A percentile compares a stretch with the other conserved stretches of the same genome.
Conservation (phyloP, 2,329 filamentous ascomycete species). For the Gaeumannomyces sp. region DNA sequence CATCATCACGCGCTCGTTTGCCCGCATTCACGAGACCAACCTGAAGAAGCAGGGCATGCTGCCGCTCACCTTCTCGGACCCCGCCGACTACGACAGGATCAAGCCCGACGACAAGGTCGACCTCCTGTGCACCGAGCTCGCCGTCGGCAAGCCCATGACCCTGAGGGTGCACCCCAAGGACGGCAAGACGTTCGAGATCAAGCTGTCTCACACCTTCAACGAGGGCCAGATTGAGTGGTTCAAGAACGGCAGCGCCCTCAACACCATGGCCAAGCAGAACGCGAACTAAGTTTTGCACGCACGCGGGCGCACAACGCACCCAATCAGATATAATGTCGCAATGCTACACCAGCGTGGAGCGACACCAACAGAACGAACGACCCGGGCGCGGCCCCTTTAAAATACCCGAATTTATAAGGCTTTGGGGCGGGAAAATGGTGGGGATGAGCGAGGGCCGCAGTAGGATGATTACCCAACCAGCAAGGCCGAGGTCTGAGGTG, state of each 20-base stretch:
- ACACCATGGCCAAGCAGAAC: conserved; percentile 85
- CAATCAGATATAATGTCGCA: background rate
- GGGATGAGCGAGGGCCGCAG: background rate
- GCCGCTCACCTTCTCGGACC: conserved; percentile 89
- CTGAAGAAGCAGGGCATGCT: conserved; percentile 99
- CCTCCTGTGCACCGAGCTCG: conserved; percentile 80
- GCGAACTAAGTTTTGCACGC: background rate
- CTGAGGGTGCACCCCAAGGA: conserved; percentile 89
- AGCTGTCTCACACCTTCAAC: conserved; percentile 96
- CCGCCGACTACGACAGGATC: conserved; percentile 97
- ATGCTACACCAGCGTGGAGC: too few species aligned
- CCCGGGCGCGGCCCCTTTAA: background rate
- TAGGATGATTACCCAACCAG: background rate
- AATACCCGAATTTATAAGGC: background rate
- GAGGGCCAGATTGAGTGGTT: conserved; percentile 98
- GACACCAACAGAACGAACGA: background rate
- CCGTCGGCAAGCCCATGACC: conserved; percentile 86
- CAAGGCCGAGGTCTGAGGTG: too few species aligned
- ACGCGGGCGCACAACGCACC: background rate
- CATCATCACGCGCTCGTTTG: conserved; percentile 92
- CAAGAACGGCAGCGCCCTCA: conserved; percentile 93
- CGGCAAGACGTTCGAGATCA: conserved; percentile 71
- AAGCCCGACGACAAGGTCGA: conserved; percentile 88
- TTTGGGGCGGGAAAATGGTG: conserved; percentile 20
- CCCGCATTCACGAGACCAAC: conserved; percentile 99